Conservation (phyloP, 108 stramenopile species). For the Conticribra weissflogii region DNA sequence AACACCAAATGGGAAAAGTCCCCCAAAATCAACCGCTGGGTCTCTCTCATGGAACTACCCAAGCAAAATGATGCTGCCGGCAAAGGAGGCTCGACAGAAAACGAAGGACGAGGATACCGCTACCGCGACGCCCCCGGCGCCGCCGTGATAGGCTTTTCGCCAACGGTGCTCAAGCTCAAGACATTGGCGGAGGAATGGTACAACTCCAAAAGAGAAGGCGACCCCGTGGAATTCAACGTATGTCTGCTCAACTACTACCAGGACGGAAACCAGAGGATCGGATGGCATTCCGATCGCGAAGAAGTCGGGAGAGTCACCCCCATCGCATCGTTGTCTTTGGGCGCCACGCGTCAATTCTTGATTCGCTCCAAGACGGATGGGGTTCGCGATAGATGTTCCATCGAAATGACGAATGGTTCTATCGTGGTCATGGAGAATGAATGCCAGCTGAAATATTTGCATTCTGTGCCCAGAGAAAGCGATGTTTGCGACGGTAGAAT, state of each 20-base stretch:
- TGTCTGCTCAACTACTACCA: slow-evolving; percentile 78
- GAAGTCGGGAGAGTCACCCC: slow-evolving; percentile 71
- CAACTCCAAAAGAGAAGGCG: slow-evolving; percentile 22
- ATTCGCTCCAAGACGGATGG: slow-evolving; percentile 63
- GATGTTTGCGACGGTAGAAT: slow-evolving; percentile 60
- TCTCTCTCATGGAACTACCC: slow-evolving; percentile 53
- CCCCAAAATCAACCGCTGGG: slow-evolving; percentile 79
- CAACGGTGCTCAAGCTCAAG: slow-evolving; percentile 29
- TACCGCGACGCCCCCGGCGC: slow-evolving; percentile 68
- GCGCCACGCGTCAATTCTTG: slow-evolving; percentile 56
- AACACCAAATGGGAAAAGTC: slow-evolving; percentile 71
- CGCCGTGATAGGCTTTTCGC: slow-evolving; percentile 28
- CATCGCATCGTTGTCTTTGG: slow-evolving; percentile 68
- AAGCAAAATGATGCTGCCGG: slow-evolving; percentile 9
- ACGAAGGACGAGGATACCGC: slow-evolving; percentile 19
- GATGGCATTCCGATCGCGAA: slow-evolving; percentile 81
- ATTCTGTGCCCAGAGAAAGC: slow-evolving; percentile 58
- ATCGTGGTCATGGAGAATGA: slow-evolving; percentile 68
- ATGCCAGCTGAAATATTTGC: slow-evolving; percentile 64
- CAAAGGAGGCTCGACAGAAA: not conserved
- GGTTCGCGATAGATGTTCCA: slow-evolving; percentile 42
- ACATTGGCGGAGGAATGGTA: slow-evolving; percentile 66
- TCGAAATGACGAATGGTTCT: slow-evolving; percentile 56
- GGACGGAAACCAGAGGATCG: slow-evolving; percentile 64
- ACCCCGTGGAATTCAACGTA: slow-evolving; percentile 63